Base-by-base conservation (phyloP, 805 yeast species). In the Lachancea thermotolerans region DNA sequence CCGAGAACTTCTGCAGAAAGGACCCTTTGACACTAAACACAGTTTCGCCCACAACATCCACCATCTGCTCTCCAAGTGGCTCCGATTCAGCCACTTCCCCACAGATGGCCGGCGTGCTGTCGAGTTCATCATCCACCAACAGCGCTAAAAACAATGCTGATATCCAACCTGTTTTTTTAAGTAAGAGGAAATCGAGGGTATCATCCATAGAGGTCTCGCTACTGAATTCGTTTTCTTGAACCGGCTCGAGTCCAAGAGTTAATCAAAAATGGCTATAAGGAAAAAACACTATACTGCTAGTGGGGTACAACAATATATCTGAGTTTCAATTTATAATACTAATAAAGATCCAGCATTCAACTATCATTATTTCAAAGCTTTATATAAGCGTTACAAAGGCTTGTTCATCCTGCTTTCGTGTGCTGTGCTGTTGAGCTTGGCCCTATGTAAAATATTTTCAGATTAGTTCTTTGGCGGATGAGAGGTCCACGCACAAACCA, bases 1-100 rank as follows among this genome's bases (percentile, higher is more conserved):
- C 50, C 27, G 50, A 44, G 21, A 35, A 33, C 17, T 48, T 48
- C 29, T 48, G 44, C 44, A 18, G 39, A 15, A 35, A 33, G 17
- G 43, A 39, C 21, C 33, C 10, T 7, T 21, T 38, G 10, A 9
- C 33, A 3, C 38, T 12, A 8, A 16, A 15, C 16, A 15, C 41
- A 9, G 33, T 33, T 14, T n/a, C 42, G 11, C 38, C 37, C 7
- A 42, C 18, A 8, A 14, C 40, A n/a, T 29, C 36, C 35, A n/a
- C 39, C 9, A 11, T 15, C 32, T 17, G 31, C 25, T 40, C 43
- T n/a, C 37, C 43, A n/a, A 28, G 31, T n/a, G 40, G 32, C 12
- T 37, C 40, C 33, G 40, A 18, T 12, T 30, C 42, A n/a, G 37
- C 43, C 14, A 30, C 32, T 7, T 42, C 46, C 6, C 35, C 46